Evolutionary conservation across 495 filamentous ascomycete genomes (phyloP).

Genomic region (Xylona heveae): DNA sequence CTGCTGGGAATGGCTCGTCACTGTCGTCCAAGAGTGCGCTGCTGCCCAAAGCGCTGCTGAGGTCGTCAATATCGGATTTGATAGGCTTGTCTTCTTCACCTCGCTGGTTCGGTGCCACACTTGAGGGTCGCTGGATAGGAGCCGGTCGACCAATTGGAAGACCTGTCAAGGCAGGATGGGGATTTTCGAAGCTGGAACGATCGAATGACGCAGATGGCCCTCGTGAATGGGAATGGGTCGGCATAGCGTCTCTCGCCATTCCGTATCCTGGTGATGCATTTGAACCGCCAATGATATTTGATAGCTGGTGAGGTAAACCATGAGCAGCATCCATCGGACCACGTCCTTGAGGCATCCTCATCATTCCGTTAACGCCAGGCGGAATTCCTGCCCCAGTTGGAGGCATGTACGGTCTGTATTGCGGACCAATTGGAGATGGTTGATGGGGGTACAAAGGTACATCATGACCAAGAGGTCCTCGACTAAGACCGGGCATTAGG

Average conservation of each 20-base stretch:
- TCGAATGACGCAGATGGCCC: conserved; percentile 39
- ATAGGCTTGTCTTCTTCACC: conserved; percentile 22
- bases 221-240: conserved; percentile 32
- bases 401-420: conserved; percentile 32
- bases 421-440: conserved; percentile 17
- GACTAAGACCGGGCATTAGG: background rate
- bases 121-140: conserved; percentile 75
- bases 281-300: conserved; percentile 4
- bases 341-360: conserved; percentile 37
- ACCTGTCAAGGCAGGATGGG: conserved; percentile 16
- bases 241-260: conserved; percentile 13
- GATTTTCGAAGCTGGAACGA: conserved; percentile 20
- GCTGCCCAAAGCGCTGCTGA: conserved; percentile 75
- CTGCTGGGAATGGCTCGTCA: conserved; percentile 28
- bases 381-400: conserved; percentile 36
- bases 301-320: conserved; percentile 27
- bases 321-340: conserved; percentile 37
- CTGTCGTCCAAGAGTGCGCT: conserved; percentile 77
- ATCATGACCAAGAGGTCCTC: conserved; percentile 14
- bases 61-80: conserved; percentile 40
- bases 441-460: conserved; percentile 12
- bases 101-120: conserved; percentile 36
- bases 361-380: conserved; percentile 33
- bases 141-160: conserved; percentile 62
- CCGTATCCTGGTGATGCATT: conserved; percentile 13